Percentiles rank a stretch among this genome's conserved stretches.
Evolutionary conservation across 2,329 filamentous ascomycete species (phyloP).

Genomic region (Myriosclerotinia duriaeana): DNA sequence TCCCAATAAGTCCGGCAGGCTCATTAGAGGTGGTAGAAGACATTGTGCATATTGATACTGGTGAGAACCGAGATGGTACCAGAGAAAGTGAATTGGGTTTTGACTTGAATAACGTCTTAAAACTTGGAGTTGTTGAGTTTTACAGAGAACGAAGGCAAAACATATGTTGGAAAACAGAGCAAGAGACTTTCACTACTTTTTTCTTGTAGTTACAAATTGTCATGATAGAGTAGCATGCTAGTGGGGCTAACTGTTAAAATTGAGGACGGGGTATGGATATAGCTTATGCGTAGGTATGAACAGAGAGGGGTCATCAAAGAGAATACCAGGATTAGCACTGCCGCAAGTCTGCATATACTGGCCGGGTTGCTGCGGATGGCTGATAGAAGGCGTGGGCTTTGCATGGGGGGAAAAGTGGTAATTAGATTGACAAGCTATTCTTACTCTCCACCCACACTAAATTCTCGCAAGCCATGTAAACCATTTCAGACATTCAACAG

Average conservation of each 20-base stretch:
- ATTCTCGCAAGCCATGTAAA: too few species aligned
- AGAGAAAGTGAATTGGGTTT: neutral
- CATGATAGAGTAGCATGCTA: neutral
- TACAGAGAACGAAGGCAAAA: neutral
- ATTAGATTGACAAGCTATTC: too few species aligned
- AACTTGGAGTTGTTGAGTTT: neutral
- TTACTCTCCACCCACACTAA: too few species aligned
- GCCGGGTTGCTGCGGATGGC: neutral
- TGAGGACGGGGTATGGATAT: neutral
- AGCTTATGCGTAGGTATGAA: neutral
- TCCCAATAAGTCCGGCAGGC: neutral
- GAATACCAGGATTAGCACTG: neutral
- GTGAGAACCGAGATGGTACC: neutral
- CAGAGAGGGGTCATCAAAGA: neutral
- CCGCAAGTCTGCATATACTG: neutral
- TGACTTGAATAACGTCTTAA: neutral
- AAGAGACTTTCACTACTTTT: neutral
- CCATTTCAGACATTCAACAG: too few species aligned
- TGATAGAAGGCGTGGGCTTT: too few species aligned
- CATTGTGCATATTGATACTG: neutral
- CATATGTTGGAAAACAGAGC: neutral
- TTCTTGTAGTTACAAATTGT: neutral
- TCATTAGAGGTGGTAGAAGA: neutral
- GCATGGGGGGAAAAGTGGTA: too few species aligned
- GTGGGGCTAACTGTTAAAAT: neutral